Evolutionary conservation across 306 rosid genomes (phyloP).

Genomic region (Dryas alaskensis): DNA sequence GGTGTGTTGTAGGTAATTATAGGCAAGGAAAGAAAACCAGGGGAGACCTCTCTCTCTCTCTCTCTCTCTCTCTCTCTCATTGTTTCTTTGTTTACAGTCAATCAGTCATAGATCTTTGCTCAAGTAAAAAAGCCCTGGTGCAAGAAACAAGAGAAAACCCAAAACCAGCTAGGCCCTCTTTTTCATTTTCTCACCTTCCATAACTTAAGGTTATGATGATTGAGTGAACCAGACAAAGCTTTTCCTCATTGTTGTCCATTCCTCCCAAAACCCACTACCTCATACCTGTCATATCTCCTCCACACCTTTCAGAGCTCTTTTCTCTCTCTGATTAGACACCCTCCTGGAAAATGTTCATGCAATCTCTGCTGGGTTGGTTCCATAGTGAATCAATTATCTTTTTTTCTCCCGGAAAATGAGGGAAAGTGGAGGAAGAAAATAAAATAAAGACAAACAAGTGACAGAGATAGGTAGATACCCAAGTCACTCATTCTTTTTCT

Average conservation of each 20-base stretch:
- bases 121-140: conserved; percentile 23
- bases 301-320: conserved; percentile 33
- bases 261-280: conserved; percentile 19
- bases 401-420: conserved; percentile 37
- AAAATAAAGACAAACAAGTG: conserved; percentile 2
- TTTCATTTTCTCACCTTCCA: conserved; percentile 34
- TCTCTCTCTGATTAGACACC: conserved; percentile 15
- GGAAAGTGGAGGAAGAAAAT: conserved; percentile 31
- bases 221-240: conserved; percentile 58
- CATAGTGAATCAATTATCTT: conserved; percentile 38
- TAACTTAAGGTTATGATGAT: conserved; percentile 42
- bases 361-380: conserved; percentile 18
- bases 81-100: conserved; percentile 9
- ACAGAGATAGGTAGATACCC: conserved; percentile 5
- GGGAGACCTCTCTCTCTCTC: conserved; percentile 13
- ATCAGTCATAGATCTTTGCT: conserved; percentile 37
- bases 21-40: conserved; percentile 33
- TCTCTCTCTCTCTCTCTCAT: conserved; percentile 21
- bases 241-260: conserved; percentile 36
- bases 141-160: conserved; percentile 25
- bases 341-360: conserved; percentile 21
- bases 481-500: conserved; percentile 21
- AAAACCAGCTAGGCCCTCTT: conserved; percentile 25
- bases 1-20: conserved; percentile 42
- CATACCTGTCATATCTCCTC: conserved; percentile 38